phyloP scores from a whole-genome alignment of 2,329 filamentous ascomycete genomes.

The Gremmenia infestans region DNA sequence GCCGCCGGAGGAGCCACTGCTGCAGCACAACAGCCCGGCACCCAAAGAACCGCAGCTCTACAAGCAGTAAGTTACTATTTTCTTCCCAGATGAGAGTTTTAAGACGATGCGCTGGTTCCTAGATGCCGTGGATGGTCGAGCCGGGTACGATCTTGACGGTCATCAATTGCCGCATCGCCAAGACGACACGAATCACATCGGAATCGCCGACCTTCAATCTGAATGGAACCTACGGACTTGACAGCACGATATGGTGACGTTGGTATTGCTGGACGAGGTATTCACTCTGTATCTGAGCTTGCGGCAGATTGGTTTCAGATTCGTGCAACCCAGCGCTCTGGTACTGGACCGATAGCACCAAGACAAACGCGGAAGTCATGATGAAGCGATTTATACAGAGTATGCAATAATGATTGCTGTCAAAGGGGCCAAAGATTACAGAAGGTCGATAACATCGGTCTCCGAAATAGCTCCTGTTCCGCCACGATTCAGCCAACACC shows the following conservation, averaged over 20 bases:
- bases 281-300: conserved; percentile 4
- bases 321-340: neutral
- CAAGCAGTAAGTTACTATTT: conserved; percentile 68
- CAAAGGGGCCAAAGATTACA: too few relatives aligned
- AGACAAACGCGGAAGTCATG: neutral
- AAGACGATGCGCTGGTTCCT: conserved; percentile 3
- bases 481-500: neutral
- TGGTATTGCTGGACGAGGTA: neutral
- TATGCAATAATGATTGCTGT: neutral
- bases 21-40: conserved; percentile 32
- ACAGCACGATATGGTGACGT: conserved; percentile 1
- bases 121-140: neutral
- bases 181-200: neutral
- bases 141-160: neutral
- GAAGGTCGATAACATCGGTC: neutral
- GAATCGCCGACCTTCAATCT: neutral
- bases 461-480: neutral
- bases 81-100: conserved; percentile 12
- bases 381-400: neutral
- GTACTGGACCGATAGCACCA: neutral
- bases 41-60: conserved; percentile 65
- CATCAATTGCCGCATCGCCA: conserved; percentile 1
- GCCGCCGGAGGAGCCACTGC: conserved; percentile 34
- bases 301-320: conserved; percentile 19
- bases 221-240: neutral